Evolutionary conservation across 2,329 filamentous ascomycete genomes (phyloP), one percentile per base, ranked within the genome.

Genomic region (Verticillium isaacii): DNA sequence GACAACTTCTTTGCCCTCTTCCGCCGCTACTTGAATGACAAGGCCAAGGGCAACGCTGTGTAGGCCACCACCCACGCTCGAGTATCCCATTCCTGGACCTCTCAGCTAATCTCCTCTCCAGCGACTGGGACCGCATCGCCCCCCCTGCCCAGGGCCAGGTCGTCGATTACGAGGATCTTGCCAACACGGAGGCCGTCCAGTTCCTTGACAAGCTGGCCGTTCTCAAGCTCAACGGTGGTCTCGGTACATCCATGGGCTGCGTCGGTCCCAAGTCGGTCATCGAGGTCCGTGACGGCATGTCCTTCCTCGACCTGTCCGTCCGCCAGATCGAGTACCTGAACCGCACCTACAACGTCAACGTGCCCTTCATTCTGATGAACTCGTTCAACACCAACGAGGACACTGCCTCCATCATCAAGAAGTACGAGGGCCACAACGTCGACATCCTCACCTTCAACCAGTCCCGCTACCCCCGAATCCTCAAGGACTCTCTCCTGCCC

Each of bases 1-100:
- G 95, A 99, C 87, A 99, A 99, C 88, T 99, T 99, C 85, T 99
- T 99, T 76, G 90, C 93, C 64, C 90, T 99, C 65, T 99, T 99
- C 89, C 91, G 95, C 75, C 89, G 95, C 80, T 99, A 97, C 80
- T 84, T 99, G 66, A 97, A 97, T 76, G 95, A 98, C 83, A 97
- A 97, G 85, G 94, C 95, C 74, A 98, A 98, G 88, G 93, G 94
- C 77, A 97, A 95, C 76, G 88, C 88, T 59, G 87, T 95, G 85
- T 90, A 83, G 68, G 86, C 78, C 29, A 29, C 62, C 63, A 57
- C 50, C 61, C n/a, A n/a, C 59, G 50, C 60, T 58, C 57, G 25
- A 17, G 58, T 19, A 62, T 32, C 55, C n/a, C 36, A 23, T 29
- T 54, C 57, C 29, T 12, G 32, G 2, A 34, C 58, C 5, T 45